Evolutionary conservation across 2,329 filamentous ascomycete genomes (phyloP).

Genomic region (Huntiella moniliformis): DNA sequence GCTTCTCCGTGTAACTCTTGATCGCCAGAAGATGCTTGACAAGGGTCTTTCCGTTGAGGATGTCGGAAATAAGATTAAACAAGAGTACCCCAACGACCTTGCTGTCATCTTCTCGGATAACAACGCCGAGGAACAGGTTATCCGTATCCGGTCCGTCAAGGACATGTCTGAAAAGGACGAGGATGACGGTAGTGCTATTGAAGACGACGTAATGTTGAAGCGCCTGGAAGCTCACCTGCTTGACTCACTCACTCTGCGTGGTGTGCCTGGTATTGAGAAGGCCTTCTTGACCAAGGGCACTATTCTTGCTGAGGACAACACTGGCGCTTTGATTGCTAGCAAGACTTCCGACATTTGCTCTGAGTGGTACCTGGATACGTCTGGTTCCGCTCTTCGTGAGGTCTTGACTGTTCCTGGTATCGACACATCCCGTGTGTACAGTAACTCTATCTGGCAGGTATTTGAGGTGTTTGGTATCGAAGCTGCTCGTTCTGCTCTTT

Average conservation of each 20-base stretch:
- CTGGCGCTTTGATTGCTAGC: constrained; percentile 55
- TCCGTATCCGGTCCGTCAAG: constrained; percentile 70
- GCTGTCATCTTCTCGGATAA: constrained; percentile 95
- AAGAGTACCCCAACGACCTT: constrained; percentile 67
- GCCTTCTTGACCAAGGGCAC: constrained; percentile 80
- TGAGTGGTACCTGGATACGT: constrained; percentile 93
- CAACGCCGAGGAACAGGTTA: constrained; percentile 87
- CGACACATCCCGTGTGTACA: constrained; percentile 68
- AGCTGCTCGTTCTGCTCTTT: constrained; percentile 68
- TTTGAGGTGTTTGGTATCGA: constrained; percentile 94
- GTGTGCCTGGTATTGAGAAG: constrained; percentile 72
- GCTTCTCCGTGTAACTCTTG: constrained; percentile 83
- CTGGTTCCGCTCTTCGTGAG: constrained; percentile 67
- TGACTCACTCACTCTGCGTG: constrained; percentile 76
- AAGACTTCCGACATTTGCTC: constrained; percentile 60
- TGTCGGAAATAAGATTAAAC: constrained; percentile 75
- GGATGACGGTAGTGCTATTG: constrained; percentile 49
- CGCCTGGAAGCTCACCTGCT: constrained; percentile 79
- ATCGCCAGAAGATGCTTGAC: constrained; percentile 85
- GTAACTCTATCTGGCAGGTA: constrained; percentile 89
- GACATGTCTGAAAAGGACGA: constrained; percentile 55
- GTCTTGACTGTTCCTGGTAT: constrained; percentile 79
- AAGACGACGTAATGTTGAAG: constrained; percentile 87
- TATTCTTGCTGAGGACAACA: constrained; percentile 43
- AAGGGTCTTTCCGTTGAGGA: constrained; percentile 85